phyloP scores from a whole-genome alignment of 2,329 filamentous ascomycete genomes.

The Clonostachys sp. region DNA sequence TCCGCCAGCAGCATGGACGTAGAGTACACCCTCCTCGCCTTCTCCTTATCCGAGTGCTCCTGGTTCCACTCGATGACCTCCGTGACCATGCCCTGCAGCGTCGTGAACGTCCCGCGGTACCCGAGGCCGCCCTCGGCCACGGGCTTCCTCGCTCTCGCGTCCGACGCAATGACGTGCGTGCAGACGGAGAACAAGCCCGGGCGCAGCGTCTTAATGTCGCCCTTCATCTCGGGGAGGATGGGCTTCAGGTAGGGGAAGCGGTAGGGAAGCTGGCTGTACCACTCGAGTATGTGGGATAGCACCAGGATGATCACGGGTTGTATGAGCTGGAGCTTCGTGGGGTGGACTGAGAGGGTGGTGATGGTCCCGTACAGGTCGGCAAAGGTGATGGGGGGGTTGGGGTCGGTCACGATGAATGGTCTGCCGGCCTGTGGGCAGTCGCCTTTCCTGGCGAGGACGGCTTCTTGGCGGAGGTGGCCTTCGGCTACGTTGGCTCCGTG shows the following conservation, averaged over 20 bases:
- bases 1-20: too few species aligned
- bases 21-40: too few species aligned
- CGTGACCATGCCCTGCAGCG: constrained; percentile 33
- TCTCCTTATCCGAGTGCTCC: too few species aligned
- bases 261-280: constrained; percentile 6
- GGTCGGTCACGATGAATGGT: constrained; percentile 46
- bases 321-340: constrained; percentile 17
- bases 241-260: constrained; percentile 9
- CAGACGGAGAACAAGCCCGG: constrained; percentile 14
- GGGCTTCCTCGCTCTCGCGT: constrained; percentile 24
- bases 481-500: constrained; percentile 47
- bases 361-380: constrained; percentile 31
- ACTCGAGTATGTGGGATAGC: constrained; percentile 23
- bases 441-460: constrained; percentile 36
- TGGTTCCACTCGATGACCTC: constrained; percentile 33
- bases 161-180: constrained; percentile 27
- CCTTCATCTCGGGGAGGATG: constrained; percentile 13
- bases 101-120: constrained; percentile 27
- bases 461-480: constrained; percentile 48
- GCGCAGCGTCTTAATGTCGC: constrained; percentile 22
- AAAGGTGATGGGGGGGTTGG: constrained; percentile 35
- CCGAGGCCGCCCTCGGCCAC: constrained; percentile 35
- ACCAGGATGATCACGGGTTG: constrained; percentile 11
- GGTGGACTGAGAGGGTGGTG: constrained; percentile 12
- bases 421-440: constrained; percentile 27